Base-by-base conservation (phyloP, 257 asterid genomes). In the Craterostigma plantagineum region DNA sequence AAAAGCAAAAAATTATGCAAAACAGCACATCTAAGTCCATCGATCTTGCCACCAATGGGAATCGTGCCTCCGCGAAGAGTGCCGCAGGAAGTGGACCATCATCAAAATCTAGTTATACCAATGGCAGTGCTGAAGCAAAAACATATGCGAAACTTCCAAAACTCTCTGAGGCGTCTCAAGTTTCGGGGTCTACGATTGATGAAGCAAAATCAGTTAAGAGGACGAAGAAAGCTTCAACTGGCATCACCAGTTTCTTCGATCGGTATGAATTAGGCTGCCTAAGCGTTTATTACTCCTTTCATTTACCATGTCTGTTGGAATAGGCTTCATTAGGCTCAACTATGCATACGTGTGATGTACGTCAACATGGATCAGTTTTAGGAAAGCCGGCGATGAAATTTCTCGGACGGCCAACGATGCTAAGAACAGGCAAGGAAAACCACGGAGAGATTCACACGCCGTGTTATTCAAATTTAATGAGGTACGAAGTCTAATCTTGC, bases 381-480 rank as follows among this genome's bases (percentile, higher is more conserved):
- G 67, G 36, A 85, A 78, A 66, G 70, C 50, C 14, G 53, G 70
- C 36, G 49, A 42, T 41, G 65, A 53, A 51, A 77, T 67, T 51
- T 59, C 81, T 52, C 65, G 42, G 54, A 53, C 33, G 46, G 23
- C 53, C 18, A 30, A 58, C 54, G 49, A 35, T 38, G 59, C 45
- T 47, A 50, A 39, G 57, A 63, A 53, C 33, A 67, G 47, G 65
- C 45, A 68, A 41, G 67, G 49, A 38, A 66, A 65, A 59, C 11
- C 44, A 46, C 71, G 66, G 82, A 71, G 84, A 71, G 77, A 72
- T 63, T 56, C 76, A 14, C 91, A 71, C 60, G 91, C 94, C 53
- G 57, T 86, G 42, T 48, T 86, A 46, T 86, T 81, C 35, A 81
- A 76, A 63, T 81, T 67, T 53, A 86, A 86, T 11, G 97, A 86